Evolutionary conservation across 179 eudicot genomes (phyloP), one percentile per base, ranked within the genome.

Genomic region (Camellia oleifera): DNA sequence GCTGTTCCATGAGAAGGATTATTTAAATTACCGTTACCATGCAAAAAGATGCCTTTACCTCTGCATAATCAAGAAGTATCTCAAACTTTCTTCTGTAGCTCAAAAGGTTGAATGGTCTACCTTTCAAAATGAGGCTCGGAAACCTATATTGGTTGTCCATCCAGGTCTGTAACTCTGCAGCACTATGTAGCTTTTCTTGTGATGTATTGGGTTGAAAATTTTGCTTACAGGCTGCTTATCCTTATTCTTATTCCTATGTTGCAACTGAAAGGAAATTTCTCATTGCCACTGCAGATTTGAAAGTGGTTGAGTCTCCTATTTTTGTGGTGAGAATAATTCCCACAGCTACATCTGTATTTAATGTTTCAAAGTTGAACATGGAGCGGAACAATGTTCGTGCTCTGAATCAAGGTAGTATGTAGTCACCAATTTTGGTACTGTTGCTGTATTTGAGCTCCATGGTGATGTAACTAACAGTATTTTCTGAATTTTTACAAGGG

Each of bases 21-120:
- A 91, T 82, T 83, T 95, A 80, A 92, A 95, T 86, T 84, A 94
- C 79, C 89, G 98, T 58, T 95, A 94, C 86, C 96, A 94, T 90
- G 98, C 95, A 78, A 95, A 95, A 89, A 91, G 99, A 82, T 94
- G 89, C 78, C 96, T 95, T 23, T 95, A 95, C 81, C 95, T 95
- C 42, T 89, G 96, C 80, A 77, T 89, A 56, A 85, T 95, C 73
- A 95, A 94, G 89, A 94, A 88, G 83, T 84, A 94, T 84, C 81
- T 95, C 81, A 75, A 86, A 79, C 76, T 83, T 60, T 94, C 94
- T 81, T 78, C 91, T 20, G 46, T 80, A 62, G 54, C 83, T 62
- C 81, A 84, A 67, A 90, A 87, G 85, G 85, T 92, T 54, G 88
- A 86, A 80, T 92, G 98, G 99, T 86, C 89, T 10, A 78, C 83